Conservation (phyloP, 2,329 filamentous ascomycete genomes). For the Zymoseptoria tritici region DNA sequence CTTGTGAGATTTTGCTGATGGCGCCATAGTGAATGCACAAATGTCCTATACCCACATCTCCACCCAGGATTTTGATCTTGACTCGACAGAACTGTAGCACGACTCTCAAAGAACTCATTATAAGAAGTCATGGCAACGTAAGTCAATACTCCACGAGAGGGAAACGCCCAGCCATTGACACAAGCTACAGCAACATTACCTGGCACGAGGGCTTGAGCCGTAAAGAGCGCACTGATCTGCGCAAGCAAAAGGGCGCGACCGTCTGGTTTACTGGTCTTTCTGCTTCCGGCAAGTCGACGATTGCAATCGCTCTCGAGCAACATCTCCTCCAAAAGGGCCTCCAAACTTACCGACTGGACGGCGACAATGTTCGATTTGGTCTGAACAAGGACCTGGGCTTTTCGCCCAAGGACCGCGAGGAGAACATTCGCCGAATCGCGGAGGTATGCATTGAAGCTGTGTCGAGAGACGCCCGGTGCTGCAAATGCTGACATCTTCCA, state of each 20-base stretch:
- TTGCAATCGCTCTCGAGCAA: constrained; percentile 93
- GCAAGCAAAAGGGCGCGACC: constrained; percentile 83
- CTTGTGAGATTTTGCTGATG: not conserved
- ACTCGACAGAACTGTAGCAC: not conserved
- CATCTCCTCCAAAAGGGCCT: constrained; percentile 82
- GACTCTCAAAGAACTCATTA: not conserved
- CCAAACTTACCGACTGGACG: constrained; percentile 86
- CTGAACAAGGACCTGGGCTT: constrained; percentile 97
- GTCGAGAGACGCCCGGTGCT: not conserved
- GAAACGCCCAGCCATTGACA: not conserved
- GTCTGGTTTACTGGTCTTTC: constrained; percentile 98
- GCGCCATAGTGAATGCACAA: not conserved
- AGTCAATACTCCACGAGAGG: constrained; percentile 3
- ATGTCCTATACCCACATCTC: not conserved
- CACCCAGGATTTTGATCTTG: not conserved
- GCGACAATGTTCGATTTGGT: constrained; percentile 96
- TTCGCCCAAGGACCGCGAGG: constrained; percentile 83
- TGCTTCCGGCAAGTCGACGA: constrained; percentile 93
- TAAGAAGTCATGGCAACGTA: constrained; percentile 17
- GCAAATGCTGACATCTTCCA: constrained; percentile 24
- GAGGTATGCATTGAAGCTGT: constrained; percentile 46
- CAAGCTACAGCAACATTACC: constrained; percentile 65
- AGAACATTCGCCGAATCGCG: constrained; percentile 95
- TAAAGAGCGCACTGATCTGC: constrained; percentile 63
- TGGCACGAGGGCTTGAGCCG: constrained; percentile 79